phyloP scores from a whole-genome alignment of 2,329 filamentous ascomycete genomes.

The Aphanocladium album region DNA sequence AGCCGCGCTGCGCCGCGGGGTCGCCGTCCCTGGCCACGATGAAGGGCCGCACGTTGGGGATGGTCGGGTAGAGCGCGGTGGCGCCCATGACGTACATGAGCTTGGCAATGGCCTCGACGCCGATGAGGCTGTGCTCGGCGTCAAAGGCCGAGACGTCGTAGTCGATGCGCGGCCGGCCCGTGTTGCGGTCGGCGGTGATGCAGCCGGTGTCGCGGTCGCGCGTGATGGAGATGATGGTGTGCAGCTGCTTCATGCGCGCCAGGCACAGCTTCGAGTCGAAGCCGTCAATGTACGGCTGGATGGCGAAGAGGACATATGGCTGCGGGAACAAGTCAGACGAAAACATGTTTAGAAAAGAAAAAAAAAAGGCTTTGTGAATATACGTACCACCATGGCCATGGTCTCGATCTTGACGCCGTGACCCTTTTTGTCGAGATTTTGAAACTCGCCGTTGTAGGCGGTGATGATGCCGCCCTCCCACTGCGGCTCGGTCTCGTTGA shows the following conservation, averaged over 20 bases:
- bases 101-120: constrained; percentile 65
- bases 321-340: constrained; percentile 10
- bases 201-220: constrained; percentile 72
- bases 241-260: constrained; percentile 63
- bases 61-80: constrained; percentile 65
- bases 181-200: constrained; percentile 66
- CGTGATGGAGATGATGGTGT: constrained; percentile 66
- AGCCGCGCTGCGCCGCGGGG: constrained; percentile 16
- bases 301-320: constrained; percentile 51
- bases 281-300: constrained; percentile 62
- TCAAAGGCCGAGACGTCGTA: constrained; percentile 72
- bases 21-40: constrained; percentile 26
- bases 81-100: constrained; percentile 76
- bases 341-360: background rate
- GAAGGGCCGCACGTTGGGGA: constrained; percentile 62
- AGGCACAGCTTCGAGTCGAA: constrained; percentile 68
- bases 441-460: constrained; percentile 67
- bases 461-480: constrained; percentile 78
- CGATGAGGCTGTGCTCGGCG: constrained; percentile 64
- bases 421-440: constrained; percentile 73
- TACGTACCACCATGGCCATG: constrained; percentile 59
- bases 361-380: no score
- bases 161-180: constrained; percentile 59
- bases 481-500: constrained; percentile 62
- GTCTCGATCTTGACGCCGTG: constrained; percentile 81